Evolutionary conservation across 1,284 basidiomycete genomes (phyloP), one percentile per base, ranked within the genome.

Genomic region (Tilletia indica): DNA sequence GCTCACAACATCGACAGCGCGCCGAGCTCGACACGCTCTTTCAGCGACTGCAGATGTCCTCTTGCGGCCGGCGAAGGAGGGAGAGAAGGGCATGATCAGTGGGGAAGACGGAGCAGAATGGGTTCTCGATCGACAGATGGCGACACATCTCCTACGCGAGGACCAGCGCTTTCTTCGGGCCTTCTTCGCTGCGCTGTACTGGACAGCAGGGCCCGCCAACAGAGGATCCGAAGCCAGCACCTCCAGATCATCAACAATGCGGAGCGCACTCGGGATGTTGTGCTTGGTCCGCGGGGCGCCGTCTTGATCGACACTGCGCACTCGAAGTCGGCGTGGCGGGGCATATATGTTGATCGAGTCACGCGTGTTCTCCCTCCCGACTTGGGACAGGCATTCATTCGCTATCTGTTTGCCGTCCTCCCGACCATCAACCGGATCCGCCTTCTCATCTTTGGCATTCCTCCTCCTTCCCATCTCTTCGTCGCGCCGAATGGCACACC

Each of bases 131-230:
- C 11, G 21, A 21, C 12, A 58, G 9, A 21, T 8, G 8, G 12
- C 11, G 8, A 21, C 8, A 8, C 54, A 21, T 11, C 14, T 21
- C 14, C 25, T 58, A 8, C 8, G 11, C 11, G 14, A 58, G 25
- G 54, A 58, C 8, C 54, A 58, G 54, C 54, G 21, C 21, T 58
- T 11, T 25, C 54, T 58, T 8, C 54, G 54, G 12, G 21, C 8
- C 21, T 21, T 58, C 54, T 58, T 58, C 21, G 54, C 54, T 8
- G 54, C 54, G 12, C 12, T 58, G 12, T 58, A 14, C 21, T 58
- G 11, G 14, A 58, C 54, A 21, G 54, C 54, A 12, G 54, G 54
- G 11, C 54, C 54, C 21, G 54, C 54, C 54, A 58, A 58, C 54
- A 11, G 54, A 9, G 54, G 54, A 11, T 16, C 54, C 11, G 54